Evolutionary conservation across 2,329 filamentous ascomycete species (phyloP), one percentile per base, ranked within the genome.

Genomic region (Blumeriella jaapii): DNA sequence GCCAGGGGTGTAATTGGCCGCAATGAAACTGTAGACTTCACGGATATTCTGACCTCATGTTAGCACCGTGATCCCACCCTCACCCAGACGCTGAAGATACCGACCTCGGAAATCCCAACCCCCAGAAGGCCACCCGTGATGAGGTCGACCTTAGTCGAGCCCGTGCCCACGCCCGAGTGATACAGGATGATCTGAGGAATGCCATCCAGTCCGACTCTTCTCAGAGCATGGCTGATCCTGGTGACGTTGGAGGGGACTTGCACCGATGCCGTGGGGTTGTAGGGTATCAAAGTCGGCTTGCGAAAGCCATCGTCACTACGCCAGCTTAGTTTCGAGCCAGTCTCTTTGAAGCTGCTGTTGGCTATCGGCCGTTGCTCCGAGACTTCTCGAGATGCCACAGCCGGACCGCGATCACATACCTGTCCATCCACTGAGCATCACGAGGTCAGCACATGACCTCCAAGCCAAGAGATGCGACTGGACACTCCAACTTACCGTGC

Each of bases 221-320:
- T 67, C 47, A 78, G 66, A 36, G 68, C 69, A 24, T 71, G 65
- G 9, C 68, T 68, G 36, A 78, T 69, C 14, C 71, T 67, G 11
- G 71, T 75, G 26, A 77, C 69, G 41, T 78, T 77, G 15, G 50
- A 67, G 46, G 77, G 68, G 38, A 69, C 67, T 25, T 72, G 67
- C 4, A 70, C 68, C 35, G 74, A 67, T 22, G 69, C 69, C 5
- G 71, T 74, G 23, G 76, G 69, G 34, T 74, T 73, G 31, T 71
- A 74, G 0, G 70, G 67, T 12, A 68, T 49, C 16, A 52, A 37
- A 5, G 49, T 48, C 14, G 51, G 50, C 24, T 52, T 51, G 12
- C 30, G 42, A 29, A 47, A 55, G 6, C 51, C 50, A 42, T 51
- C 46, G 33, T 54, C 49, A 42, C 49, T 53, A 26, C 11, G 6